Conservation (phyloP, 805 yeast genomes). For the Danielozyma ontarioensis region DNA sequence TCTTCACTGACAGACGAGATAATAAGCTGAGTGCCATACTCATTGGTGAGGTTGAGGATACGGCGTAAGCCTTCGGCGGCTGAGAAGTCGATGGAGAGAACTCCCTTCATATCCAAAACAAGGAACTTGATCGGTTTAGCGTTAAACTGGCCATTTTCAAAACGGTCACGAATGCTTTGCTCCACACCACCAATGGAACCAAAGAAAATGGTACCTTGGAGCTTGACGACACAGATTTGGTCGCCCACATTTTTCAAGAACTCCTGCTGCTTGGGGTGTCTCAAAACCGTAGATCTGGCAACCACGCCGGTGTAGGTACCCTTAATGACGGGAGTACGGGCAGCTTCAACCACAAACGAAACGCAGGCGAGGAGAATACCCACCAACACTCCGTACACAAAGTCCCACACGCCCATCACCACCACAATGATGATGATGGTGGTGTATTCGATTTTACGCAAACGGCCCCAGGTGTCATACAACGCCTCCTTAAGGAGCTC, state of each 20-base stretch:
- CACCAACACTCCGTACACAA: conserved; percentile 85
- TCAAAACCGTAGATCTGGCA: conserved; percentile 85
- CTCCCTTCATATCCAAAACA: conserved; percentile 80
- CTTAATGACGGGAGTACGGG: conserved; percentile 73
- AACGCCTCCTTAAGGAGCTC: conserved; percentile 85
- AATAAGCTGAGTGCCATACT: conserved; percentile 64
- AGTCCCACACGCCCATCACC: conserved; percentile 94
- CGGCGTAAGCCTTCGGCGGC: conserved; percentile 95
- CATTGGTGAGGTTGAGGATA: conserved; percentile 70
- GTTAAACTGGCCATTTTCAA: conserved; percentile 49
- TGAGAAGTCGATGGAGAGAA: conserved; percentile 79
- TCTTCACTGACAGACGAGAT: conserved; percentile 72
- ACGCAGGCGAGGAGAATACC: conserved; percentile 90
- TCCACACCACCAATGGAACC: conserved; percentile 95
- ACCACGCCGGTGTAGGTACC: conserved; percentile 82
- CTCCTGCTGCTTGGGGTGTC: conserved; percentile 86
- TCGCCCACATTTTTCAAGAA: conserved; percentile 82
- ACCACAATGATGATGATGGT: conserved; percentile 85
- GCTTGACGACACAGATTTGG: conserved; percentile 81
- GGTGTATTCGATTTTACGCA: conserved; percentile 70
- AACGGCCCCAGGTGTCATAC: conserved; percentile 75
- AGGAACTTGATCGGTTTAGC: conserved; percentile 69
- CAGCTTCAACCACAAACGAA: conserved; percentile 91
- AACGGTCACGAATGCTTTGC: conserved; percentile 57
- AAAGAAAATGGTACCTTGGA: conserved; percentile 86